Conservation (phyloP, 306 rosid species). For the Corylus americana region DNA sequence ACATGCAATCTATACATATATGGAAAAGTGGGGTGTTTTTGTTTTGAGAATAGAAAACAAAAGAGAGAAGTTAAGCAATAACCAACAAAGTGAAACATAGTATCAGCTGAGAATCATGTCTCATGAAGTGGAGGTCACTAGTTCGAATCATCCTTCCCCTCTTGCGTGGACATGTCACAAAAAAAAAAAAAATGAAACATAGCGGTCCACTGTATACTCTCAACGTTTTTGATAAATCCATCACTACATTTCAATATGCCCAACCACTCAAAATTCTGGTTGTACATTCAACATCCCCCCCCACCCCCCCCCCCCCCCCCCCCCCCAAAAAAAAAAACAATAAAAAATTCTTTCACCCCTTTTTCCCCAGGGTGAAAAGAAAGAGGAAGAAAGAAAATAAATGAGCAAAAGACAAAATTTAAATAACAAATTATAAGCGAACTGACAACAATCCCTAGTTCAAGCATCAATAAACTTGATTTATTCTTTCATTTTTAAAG, state of each 20-base stretch:
- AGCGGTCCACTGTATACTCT: neutral
- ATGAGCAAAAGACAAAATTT: neutral
- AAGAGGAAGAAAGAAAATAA: too few relatives aligned
- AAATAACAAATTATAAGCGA: neutral
- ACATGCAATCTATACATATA: neutral
- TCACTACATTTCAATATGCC: neutral
- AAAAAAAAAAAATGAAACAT: neutral
- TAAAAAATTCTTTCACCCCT: too few relatives aligned
- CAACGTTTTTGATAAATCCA: constrained; percentile 1
- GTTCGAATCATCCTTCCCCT: too few relatives aligned
- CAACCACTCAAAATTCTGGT: neutral
- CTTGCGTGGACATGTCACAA: too few relatives aligned
- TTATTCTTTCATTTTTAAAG: neutral
- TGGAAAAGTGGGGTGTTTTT: neutral
- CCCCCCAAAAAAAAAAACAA: too few relatives aligned
- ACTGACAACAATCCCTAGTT: neutral
- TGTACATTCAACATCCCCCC: neutral
- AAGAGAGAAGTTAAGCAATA: neutral
- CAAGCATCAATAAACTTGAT: neutral
- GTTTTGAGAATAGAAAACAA: too few relatives aligned
- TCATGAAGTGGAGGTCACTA: too few relatives aligned
- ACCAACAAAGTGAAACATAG: neutral
- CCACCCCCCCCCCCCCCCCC: too few relatives aligned
- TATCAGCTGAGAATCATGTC: too few relatives aligned
- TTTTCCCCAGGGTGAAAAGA: too few relatives aligned